A percentile compares a stretch with the other conserved stretches of the same genome.
These are phyloP conservation scores for Wolfiporia cocos DNA, from an alignment of 1,284 basidiomycete genomes.

Conservation along the genomic window DNA sequence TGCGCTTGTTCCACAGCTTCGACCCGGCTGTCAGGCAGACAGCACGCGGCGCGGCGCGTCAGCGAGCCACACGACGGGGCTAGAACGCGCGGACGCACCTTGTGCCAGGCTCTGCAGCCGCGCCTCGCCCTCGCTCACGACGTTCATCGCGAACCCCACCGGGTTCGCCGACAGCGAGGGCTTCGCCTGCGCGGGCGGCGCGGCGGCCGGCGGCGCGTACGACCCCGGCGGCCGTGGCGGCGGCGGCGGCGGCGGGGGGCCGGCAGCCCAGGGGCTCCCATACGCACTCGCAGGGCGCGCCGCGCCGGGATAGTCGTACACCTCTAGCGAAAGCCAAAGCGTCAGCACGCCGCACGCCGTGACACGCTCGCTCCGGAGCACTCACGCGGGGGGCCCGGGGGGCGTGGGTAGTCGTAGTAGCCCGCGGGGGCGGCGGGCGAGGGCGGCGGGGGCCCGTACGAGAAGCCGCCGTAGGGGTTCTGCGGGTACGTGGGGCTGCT, in stretches of 20 bases:
- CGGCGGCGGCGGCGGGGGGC: slow-evolving; percentile 6
- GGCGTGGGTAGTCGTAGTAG: background rate
- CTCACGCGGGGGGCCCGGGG: too few species aligned
- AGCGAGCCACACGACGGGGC: background rate
- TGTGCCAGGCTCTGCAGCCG: slow-evolving; percentile 18
- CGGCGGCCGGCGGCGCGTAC: background rate
- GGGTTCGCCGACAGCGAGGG: slow-evolving; percentile 10
- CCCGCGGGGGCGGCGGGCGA: background rate
- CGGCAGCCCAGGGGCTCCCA: background rate
- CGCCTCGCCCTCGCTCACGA: slow-evolving; percentile 15
- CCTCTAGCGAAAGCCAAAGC: too few species aligned
- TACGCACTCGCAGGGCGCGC: background rate
- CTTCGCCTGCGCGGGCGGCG: background rate
- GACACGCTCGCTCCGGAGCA: too few species aligned
- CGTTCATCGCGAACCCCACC: slow-evolving; percentile 14
- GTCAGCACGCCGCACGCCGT: too few species aligned
- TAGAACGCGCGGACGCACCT: slow-evolving; percentile 12
- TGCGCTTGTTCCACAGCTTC: slow-evolving; percentile 16
- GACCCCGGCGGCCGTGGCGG: slow-evolving; percentile 9
- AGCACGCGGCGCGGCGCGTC: background rate
- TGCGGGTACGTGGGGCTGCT: background rate
- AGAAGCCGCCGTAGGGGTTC: background rate
- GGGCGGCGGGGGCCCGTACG: background rate
- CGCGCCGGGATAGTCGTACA: too few species aligned
- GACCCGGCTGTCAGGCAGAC: slow-evolving; percentile 11